phyloP scores from a whole-genome alignment of 2,329 filamentous ascomycete genomes.

The Arthroderma sp. region DNA sequence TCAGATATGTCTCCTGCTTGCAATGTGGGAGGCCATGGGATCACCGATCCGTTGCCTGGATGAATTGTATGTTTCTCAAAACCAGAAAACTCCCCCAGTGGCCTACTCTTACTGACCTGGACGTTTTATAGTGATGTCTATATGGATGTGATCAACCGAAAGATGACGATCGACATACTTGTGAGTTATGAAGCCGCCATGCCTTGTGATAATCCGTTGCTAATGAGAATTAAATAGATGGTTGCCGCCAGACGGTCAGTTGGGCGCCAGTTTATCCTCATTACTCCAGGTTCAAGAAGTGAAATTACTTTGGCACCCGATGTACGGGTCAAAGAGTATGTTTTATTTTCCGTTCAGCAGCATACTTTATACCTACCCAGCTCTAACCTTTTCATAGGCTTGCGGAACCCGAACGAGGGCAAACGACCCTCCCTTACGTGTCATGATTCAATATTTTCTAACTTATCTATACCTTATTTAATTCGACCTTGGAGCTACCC shows the following conservation, averaged over 20 bases:
- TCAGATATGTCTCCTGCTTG: slow-evolving; percentile 81
- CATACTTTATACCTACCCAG: neutral
- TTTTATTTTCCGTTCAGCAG: slow-evolving; percentile 5
- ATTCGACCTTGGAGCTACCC: no score
- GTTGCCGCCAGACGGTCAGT: slow-evolving; percentile 70
- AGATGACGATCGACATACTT: slow-evolving; percentile 86
- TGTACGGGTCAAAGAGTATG: slow-evolving; percentile 32
- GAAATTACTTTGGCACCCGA: slow-evolving; percentile 34
- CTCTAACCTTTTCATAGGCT: slow-evolving; percentile 18
- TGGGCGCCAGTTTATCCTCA: slow-evolving; percentile 90
- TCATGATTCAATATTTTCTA: no score
- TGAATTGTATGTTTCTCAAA: slow-evolving; percentile 52
- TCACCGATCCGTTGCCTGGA: slow-evolving; percentile 88
- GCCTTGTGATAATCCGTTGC: neutral
- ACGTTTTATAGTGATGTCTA: slow-evolving; percentile 58
- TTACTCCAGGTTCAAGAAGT: slow-evolving; percentile 76
- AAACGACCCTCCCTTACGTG: slow-evolving; percentile 25
- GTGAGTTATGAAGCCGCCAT: slow-evolving; percentile 37
- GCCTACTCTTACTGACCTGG: slow-evolving; percentile 8
- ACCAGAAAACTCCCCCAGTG: neutral
- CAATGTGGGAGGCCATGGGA: slow-evolving; percentile 97
- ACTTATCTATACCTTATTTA: no score
- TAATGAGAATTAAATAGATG: slow-evolving; percentile 40
- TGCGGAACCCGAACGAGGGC: slow-evolving; percentile 33
- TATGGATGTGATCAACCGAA: slow-evolving; percentile 95